Evolutionary conservation across 2,329 filamentous ascomycete genomes (phyloP), one percentile per base, ranked within the genome.

Genomic region (Escovopsis sp.): DNA sequence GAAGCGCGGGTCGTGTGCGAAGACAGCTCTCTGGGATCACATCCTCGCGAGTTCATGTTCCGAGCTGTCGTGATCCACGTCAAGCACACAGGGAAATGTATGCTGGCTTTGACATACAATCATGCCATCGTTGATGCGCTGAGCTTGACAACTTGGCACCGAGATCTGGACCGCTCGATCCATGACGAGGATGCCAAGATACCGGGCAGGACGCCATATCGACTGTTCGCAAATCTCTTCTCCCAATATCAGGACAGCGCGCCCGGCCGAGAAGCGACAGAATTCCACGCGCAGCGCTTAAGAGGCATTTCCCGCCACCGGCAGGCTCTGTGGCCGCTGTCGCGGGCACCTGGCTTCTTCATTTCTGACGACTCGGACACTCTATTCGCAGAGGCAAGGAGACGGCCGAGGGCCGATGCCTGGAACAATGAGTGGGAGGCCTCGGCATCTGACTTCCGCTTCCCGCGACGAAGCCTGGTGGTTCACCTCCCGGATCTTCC

Each of bases 121-220:
- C 56, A 60, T 39, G 55, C 53, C 29, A 41, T 53, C 27, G 46
- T 56, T 18, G 56, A 60, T 39, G 56, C 52, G 12, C 30, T 58
- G 31, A 53, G 49, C 1, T 41, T 59, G 7, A 42, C 51, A 11
- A 44, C 52, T 4, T 55, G 48, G 46, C 48, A 55, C 25, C 46
- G 48, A 27, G 52, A 59, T 31, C 44, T 60, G 2, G 51, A 55
- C 35, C 46, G 42, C 4, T 45, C 51, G 25, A 47, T 60, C 5
- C 35, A 41, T 23, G 38, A 51, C 27, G 16, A 35, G 4, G 36
- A 45, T 4, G 18, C 39, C 1, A n/a, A 39, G 0, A 36, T 48
- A 2, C 45, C 51, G 2, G 32, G 36, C 4, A 33, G 47, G 11
- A 54, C 52, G 1, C 46, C 51, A 0, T 58, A 53, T 35, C 43